These are phyloP conservation scores for Psilocybe mexicana DNA, from an alignment of 1,284 basidiomycete species.

Conservation along the genomic window DNA sequence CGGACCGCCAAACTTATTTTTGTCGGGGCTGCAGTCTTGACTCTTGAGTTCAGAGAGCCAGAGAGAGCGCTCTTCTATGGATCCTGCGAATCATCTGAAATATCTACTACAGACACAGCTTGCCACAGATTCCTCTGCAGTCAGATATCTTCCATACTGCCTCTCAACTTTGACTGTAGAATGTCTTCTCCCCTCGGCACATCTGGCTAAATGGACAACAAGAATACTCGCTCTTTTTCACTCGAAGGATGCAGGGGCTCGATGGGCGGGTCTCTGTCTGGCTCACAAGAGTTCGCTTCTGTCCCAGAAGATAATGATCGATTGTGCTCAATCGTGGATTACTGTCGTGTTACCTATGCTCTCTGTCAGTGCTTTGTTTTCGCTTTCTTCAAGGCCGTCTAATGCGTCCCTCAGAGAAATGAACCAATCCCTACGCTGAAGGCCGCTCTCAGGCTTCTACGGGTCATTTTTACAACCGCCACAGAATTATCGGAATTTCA, in stretches of 20 bases:
- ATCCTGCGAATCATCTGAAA: slow-evolving; percentile 54
- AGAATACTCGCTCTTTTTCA: slow-evolving; percentile 71
- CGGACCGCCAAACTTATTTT: not conserved
- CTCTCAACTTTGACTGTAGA: slow-evolving; percentile 52
- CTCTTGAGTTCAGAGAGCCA: slow-evolving; percentile 1
- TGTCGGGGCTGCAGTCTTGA: not conserved
- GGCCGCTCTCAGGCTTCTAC: slow-evolving; percentile 60
- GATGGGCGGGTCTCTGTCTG: slow-evolving; percentile 76
- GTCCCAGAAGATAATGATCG: slow-evolving; percentile 61
- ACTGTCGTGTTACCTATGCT: slow-evolving; percentile 61
- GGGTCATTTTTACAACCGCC: slow-evolving; percentile 57
- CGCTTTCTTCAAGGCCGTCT: slow-evolving; percentile 22
- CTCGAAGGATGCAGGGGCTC: slow-evolving; percentile 67
- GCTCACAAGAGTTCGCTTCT: slow-evolving; percentile 62
- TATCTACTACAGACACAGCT: slow-evolving; percentile 69
- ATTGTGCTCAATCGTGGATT: slow-evolving; percentile 72
- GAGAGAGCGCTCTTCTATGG: slow-evolving; percentile 27
- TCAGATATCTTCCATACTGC: slow-evolving; percentile 57
- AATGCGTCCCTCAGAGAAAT: slow-evolving; percentile 52
- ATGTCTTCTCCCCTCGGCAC: slow-evolving; percentile 57
- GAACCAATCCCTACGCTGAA: slow-evolving; percentile 61
- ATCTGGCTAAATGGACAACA: slow-evolving; percentile 70
- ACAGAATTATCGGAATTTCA: slow-evolving; percentile 71
- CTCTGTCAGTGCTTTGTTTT: slow-evolving; percentile 51
- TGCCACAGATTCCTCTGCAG: slow-evolving; percentile 61